Evolutionary conservation across 352 stramenopile genomes (phyloP).

Genomic region (Globisporangium parvum): DNA sequence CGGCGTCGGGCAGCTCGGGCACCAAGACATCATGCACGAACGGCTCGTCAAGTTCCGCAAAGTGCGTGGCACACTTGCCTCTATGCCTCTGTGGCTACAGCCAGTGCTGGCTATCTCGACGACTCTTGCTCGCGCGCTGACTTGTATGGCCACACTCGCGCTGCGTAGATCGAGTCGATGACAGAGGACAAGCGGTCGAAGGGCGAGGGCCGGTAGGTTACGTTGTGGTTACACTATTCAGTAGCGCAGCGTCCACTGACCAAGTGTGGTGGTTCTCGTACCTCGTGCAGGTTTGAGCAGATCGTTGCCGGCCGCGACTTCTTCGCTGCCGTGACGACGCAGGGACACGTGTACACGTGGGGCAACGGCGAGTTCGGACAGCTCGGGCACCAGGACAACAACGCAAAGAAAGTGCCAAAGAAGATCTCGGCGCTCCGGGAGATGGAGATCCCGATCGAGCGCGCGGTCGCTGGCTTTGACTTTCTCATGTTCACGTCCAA

Average conservation of each 20-base stretch:
- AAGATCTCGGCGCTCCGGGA: conserved; percentile 81
- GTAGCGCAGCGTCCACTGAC: not conserved
- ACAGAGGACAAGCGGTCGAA: conserved; percentile 73
- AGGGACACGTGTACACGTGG: conserved; percentile 76
- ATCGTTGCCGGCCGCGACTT: conserved; percentile 59
- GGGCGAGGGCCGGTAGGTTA: conserved; percentile 32
- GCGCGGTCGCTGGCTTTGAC: conserved; percentile 50
- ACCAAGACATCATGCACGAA: conserved; percentile 74
- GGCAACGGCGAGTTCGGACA: conserved; percentile 72
- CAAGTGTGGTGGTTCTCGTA: conserved; percentile 7
- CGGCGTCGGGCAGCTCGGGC: conserved; percentile 49
- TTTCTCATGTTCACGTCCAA: conserved; percentile 72
- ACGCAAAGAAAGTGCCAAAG: conserved; percentile 81
- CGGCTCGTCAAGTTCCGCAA: conserved; percentile 74
- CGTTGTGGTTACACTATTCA: not conserved
- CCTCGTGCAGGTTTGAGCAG: conserved; percentile 26
- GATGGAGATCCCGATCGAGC: conserved; percentile 63
- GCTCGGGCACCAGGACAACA: conserved; percentile 81
- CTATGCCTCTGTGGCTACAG: not conserved
- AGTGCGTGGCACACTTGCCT: conserved; percentile 17
- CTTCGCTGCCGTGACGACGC: conserved; percentile 39
- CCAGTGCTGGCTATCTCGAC: not conserved
- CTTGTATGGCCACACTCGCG: too few species aligned
- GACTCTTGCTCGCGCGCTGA: too few species aligned
- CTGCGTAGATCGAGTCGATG: conserved; percentile 67